phyloP scores from a whole-genome alignment of 2,329 filamentous ascomycete genomes.

The Diaporthe eres region DNA sequence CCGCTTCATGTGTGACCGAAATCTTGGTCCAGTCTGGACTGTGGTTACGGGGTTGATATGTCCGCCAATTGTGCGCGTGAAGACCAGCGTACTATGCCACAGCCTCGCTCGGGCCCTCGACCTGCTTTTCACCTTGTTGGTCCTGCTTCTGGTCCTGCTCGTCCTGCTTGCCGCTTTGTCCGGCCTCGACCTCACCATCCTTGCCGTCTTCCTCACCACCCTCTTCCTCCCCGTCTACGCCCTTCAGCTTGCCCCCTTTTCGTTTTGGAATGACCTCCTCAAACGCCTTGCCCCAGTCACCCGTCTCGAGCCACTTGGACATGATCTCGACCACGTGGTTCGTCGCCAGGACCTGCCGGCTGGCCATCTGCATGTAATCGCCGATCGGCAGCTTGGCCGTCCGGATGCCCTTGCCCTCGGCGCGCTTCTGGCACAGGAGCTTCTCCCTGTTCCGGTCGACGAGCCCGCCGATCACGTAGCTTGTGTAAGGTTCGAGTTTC shows the following conservation, averaged over 20 bases:
- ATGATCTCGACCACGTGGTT: conserved; percentile 99
- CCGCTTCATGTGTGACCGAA: not conserved
- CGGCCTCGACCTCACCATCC: not conserved
- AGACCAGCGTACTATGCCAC: conserved; percentile 1
- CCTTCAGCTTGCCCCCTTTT: conserved; percentile 82
- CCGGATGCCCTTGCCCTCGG: conserved; percentile 80
- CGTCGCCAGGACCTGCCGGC: conserved; percentile 87
- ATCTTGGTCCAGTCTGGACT: not conserved
- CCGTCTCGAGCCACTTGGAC: conserved; percentile 90
- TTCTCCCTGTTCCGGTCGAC: conserved; percentile 98
- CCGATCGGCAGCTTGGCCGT: conserved; percentile 95
- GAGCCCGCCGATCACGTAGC: conserved; percentile 92
- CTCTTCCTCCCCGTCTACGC: conserved; percentile 46
- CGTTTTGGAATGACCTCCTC: conserved; percentile 89
- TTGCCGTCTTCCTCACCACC: conserved; percentile 35
- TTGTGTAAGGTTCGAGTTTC: conserved; percentile 87
- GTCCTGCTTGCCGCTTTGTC: conserved; percentile 25
- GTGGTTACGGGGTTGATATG: not conserved
- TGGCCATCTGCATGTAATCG: conserved; percentile 94
- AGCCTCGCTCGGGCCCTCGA: not conserved
- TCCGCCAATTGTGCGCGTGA: not conserved
- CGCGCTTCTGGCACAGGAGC: conserved; percentile 89
- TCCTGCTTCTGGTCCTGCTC: not conserved
- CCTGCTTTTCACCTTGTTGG: conserved; percentile 1
- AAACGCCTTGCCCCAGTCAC: conserved; percentile 94